Evolutionary conservation across 495 filamentous ascomycete genomes (phyloP).

Genomic region (Usnea hakonensis): DNA sequence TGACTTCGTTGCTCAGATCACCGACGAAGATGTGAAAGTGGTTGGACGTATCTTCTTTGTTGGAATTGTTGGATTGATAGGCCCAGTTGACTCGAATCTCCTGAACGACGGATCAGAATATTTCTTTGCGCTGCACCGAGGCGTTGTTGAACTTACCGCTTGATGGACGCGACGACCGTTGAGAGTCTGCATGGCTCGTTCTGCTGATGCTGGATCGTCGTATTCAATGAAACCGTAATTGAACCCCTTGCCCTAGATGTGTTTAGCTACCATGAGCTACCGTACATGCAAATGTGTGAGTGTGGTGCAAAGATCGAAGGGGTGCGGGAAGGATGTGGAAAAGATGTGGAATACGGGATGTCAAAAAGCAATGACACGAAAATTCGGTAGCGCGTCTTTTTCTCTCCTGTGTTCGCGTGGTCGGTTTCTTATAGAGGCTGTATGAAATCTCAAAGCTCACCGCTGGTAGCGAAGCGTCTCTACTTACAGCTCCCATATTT

Average conservation of each 20-base stretch:
- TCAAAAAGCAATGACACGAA: neutral
- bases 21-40: slow-evolving; percentile 99
- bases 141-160: slow-evolving; percentile 47
- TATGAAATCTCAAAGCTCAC: neutral
- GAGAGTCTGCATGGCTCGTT: slow-evolving; percentile 92
- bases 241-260: slow-evolving; percentile 72
- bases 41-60: slow-evolving; percentile 96
- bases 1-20: slow-evolving; percentile 97
- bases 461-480: slow-evolving; percentile 10
- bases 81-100: slow-evolving; percentile 99
- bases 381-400: neutral
- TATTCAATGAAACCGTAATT: slow-evolving; percentile 99
- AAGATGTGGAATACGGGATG: neutral
- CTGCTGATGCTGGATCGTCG: slow-evolving; percentile 92
- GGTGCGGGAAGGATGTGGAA: neutral
- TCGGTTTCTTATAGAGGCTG: neutral
- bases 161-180: slow-evolving; percentile 95
- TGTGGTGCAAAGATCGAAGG: neutral
- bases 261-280: neutral
- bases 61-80: slow-evolving; percentile 90
- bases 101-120: slow-evolving; percentile 38
- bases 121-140: neutral
- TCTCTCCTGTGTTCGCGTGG: slow-evolving; percentile 1
- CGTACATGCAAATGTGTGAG: neutral
- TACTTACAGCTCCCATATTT: slow-evolving; percentile 63